A percentile compares a stretch with the other conserved stretches of the same genome.
Conservation (phyloP, 1,284 basidiomycete species). For the Bondarzewia mesenterica region DNA sequence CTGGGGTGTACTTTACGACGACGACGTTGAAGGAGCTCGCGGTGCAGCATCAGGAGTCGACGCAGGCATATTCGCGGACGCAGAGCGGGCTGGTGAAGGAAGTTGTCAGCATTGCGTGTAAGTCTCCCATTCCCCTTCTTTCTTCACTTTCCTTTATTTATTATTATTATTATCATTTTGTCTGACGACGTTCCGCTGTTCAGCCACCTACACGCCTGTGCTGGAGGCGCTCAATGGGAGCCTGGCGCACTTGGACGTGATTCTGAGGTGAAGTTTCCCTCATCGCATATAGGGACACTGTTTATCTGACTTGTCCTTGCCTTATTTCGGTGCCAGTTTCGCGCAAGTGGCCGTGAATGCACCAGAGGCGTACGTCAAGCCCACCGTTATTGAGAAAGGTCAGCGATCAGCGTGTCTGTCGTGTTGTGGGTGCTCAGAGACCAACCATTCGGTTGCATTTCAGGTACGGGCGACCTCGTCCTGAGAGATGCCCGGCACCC, state of each 20-base stretch:
- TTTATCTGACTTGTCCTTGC: not conserved
- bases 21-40: slow-evolving; percentile 65
- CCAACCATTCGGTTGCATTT: slow-evolving; percentile 2
- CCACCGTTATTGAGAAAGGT: slow-evolving; percentile 69
- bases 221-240: slow-evolving; percentile 85
- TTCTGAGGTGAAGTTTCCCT: slow-evolving; percentile 59
- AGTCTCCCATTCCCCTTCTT: too few relatives aligned
- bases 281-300: not conserved
- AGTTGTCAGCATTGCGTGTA: slow-evolving; percentile 88
- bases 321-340: slow-evolving; percentile 45
- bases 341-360: slow-evolving; percentile 88
- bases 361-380: slow-evolving; percentile 83
- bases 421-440: not conserved
- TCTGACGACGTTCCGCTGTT: not conserved
- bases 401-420: slow-evolving; percentile 3
- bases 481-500: slow-evolving; percentile 88
- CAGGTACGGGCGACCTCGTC: slow-evolving; percentile 73
- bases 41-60: slow-evolving; percentile 67
- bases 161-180: too few relatives aligned
- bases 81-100: slow-evolving; percentile 88
- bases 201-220: slow-evolving; percentile 87
- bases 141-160: too few relatives aligned
- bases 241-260: slow-evolving; percentile 89
- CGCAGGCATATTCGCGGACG: slow-evolving; percentile 64
- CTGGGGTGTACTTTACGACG: slow-evolving; percentile 92